Conservation (phyloP, 768 basidiomycete genomes). For the Dentipellis sp. region DNA sequence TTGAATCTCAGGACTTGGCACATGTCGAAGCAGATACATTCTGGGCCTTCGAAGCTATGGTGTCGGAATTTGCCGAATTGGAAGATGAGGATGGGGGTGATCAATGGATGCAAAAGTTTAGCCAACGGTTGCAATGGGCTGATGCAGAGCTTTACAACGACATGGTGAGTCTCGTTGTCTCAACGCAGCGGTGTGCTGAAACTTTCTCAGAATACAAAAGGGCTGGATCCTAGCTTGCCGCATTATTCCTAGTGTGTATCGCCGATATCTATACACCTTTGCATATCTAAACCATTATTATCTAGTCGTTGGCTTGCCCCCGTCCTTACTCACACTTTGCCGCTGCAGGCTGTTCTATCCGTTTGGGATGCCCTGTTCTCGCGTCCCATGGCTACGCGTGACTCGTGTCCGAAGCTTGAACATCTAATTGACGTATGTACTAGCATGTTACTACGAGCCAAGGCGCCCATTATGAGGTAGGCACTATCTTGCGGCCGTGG, state of each 20-base stretch:
- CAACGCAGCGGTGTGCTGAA: neutral
- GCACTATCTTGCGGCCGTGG: slow-evolving; percentile 8
- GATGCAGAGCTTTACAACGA: slow-evolving; percentile 52
- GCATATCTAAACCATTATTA: neutral
- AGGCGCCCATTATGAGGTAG: slow-evolving; percentile 46
- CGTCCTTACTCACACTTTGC: slow-evolving; percentile 64
- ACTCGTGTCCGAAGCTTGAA: slow-evolving; percentile 53
- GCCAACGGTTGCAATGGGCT: slow-evolving; percentile 50
- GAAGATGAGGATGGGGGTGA: slow-evolving; percentile 57
- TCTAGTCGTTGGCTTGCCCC: slow-evolving; percentile 68
- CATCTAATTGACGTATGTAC: slow-evolving; percentile 63
- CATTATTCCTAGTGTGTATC: slow-evolving; percentile 70
- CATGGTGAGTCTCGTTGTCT: slow-evolving; percentile 35
- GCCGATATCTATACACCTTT: neutral
- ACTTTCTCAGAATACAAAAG: slow-evolving; percentile 41
- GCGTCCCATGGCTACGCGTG: slow-evolving; percentile 41
- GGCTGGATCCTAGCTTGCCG: slow-evolving; percentile 61
- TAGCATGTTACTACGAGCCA: slow-evolving; percentile 55
- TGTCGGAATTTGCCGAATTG: slow-evolving; percentile 67
- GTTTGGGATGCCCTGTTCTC: slow-evolving; percentile 71
- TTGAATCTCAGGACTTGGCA: slow-evolving; percentile 46
- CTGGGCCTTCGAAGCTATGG: slow-evolving; percentile 70
- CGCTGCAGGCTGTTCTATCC: slow-evolving; percentile 45
- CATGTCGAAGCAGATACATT: slow-evolving; percentile 77
- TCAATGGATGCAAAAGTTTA: slow-evolving; percentile 54